Evolutionary conservation across 306 rosid genomes (phyloP), one percentile per base, ranked within the genome.

Genomic region (Argentina anserina): DNA sequence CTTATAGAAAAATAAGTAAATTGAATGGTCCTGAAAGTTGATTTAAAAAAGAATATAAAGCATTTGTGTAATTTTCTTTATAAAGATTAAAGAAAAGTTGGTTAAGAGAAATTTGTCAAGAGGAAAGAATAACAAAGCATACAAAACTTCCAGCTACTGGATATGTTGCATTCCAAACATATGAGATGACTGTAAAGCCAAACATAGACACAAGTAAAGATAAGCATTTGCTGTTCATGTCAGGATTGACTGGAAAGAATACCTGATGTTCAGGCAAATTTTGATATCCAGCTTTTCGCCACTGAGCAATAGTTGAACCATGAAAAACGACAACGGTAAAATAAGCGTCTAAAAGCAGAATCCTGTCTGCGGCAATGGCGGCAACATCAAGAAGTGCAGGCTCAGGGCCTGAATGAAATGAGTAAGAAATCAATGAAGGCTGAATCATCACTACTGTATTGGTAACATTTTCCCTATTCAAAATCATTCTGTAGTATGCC

Each of bases 401-500:
- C 69, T 91, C 96, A 53, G 97, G 95, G 83, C 83, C 90, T 10
- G 93, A 88, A 80, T 94, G 90, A 84, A 94, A 94, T 41, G 97
- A 91, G 81, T 90, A 94, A 29, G 97, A 86, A 78, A 94, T 88
- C 86, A 94, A 82, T 0, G 99, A 94, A 70, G 99, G 99, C 82
- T 91, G 99, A 78, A 94, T 87, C 99, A 94, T 94, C 76, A 94
- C 97, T 66, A 90, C 97, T 69, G 99, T 89, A 78, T 94, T 94
- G 37, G 96, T 72, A 75, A 94, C 99, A 78, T 90, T 90, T 85
- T 94, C 97, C 21, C 97, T 90, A 85, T 94, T 83, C 72, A 94
- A 81, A 75, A 94, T 91, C 99, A 94, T 94, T 84, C 99, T 83
- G 80, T 89, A 94, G 86, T 86, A 90, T 45, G 99, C 99, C 45